Conservation (phyloP, 345 rosid genomes). For the Theobroma cacao region DNA sequence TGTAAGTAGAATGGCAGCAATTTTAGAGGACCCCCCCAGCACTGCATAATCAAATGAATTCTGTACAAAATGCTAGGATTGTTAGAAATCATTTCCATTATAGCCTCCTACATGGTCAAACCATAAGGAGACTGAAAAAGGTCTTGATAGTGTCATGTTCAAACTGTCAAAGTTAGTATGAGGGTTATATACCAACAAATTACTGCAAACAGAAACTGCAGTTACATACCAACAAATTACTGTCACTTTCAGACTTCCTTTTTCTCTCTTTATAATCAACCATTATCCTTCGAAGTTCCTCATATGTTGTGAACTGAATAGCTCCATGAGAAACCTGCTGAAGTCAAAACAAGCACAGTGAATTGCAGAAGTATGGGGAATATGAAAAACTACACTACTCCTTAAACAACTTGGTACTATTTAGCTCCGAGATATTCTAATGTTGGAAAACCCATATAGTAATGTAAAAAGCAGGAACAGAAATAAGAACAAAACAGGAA, state of each 20-base stretch:
- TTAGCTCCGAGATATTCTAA: not conserved
- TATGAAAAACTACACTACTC: not conserved
- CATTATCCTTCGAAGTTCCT: conserved; percentile 75
- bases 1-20: conserved; percentile 81
- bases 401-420: conserved; percentile 13
- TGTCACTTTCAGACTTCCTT: conserved; percentile 28
- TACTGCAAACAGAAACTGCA: not conserved
- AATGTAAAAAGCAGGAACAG: not conserved
- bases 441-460: not conserved
- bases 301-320: conserved; percentile 85
- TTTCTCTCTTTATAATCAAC: conserved; percentile 46
- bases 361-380: conserved; percentile 11
- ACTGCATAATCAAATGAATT: conserved; percentile 84
- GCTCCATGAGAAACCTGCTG: conserved; percentile 98
- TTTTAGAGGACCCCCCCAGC: conserved; percentile 85
- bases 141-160: not conserved
- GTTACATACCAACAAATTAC: conserved; percentile 54
- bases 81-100: conserved; percentile 3
- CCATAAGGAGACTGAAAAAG: not conserved
- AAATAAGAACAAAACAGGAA: not conserved
- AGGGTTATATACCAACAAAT: not conserved
- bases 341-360: conserved; percentile 27
- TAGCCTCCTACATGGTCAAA: not conserved
- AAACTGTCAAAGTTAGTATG: not conserved
- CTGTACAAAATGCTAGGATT: conserved; percentile 31